These are phyloP conservation scores for Scedosporium dehoogii DNA, from an alignment of 2,329 filamentous ascomycete genomes.

Conservation along the genomic window DNA sequence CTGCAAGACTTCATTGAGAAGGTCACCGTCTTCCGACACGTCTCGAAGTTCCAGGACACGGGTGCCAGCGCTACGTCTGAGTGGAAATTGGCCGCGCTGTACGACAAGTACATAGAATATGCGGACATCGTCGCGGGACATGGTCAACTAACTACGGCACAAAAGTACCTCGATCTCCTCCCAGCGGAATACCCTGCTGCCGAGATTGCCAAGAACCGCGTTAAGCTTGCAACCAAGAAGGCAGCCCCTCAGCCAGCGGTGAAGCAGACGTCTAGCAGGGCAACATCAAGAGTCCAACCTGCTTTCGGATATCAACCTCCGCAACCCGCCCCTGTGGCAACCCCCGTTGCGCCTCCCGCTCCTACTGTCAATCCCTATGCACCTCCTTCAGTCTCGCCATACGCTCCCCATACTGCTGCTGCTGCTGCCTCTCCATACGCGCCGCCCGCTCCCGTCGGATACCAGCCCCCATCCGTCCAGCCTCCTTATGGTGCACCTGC, in stretches of 20 bases:
- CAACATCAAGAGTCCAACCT: constrained; percentile 30
- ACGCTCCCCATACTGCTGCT: constrained; percentile 9
- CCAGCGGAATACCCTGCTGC: constrained; percentile 77
- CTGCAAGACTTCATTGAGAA: constrained; percentile 96
- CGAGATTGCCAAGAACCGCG: constrained; percentile 74
- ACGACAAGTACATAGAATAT: constrained; percentile 94
- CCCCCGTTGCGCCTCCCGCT: constrained; percentile 13
- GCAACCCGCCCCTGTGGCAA: constrained; percentile 22
- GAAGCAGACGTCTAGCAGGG: constrained; percentile 12
- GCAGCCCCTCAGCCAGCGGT: constrained; percentile 17
- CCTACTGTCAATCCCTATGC: constrained; percentile 23
- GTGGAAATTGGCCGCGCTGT: constrained; percentile 83
- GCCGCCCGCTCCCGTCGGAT: constrained; percentile 2
- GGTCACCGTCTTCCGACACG: constrained; percentile 90
- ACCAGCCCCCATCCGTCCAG: constrained; percentile 8
- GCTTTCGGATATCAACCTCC: constrained; percentile 36
- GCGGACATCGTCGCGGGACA: constrained; percentile 89
- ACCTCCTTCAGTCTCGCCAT: constrained; percentile 17
- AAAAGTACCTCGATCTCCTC: constrained; percentile 84
- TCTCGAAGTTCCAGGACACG: constrained; percentile 79
- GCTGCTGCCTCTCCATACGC: constrained; percentile 8
- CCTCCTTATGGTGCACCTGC: constrained; percentile 7
- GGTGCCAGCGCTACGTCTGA: constrained; percentile 62
- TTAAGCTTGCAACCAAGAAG: constrained; percentile 69
- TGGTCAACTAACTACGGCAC: constrained; percentile 74